Evolutionary conservation across 345 rosid species (phyloP), one percentile per base, ranked within the genome.

Genomic region (Sisymbrium irio): DNA sequence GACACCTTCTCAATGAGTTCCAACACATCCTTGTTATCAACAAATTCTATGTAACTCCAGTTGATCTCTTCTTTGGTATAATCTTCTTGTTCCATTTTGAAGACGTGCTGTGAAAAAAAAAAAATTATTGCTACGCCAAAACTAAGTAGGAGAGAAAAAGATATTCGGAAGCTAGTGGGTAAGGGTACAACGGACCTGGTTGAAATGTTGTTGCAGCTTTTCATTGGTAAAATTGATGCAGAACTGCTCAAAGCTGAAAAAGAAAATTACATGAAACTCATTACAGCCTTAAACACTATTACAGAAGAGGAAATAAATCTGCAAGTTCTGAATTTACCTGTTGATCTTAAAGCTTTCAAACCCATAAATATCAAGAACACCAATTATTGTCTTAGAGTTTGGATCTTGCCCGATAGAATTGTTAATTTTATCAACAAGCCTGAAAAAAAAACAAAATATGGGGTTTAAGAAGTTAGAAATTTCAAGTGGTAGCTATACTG

Each of bases 11-110:
- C 99, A 63, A 95, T 95, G 80, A 95, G 87, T 77, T 95, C 99
- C 84, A 95, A 79, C 55, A 95, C 97, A 84, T 95, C 99, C 84
- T 95, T 93, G 83, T 95, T 95, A 82, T 95, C 99, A 77, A 95
- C 99, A 78, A 95, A 95, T 77, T 95, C 99, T 80, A 95, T 95
- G 84, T 95, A 95, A 87, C 98, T 95, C 99, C 99, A 95, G 35
- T 95, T 85, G 77, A 95, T 95, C 87, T 92, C 98, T 80, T 95
- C 99, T 78, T 90, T 95, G 18, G 98, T 90, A 76, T 95, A 95
- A 72, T 95, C 99, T 79, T 95, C 98, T 79, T 95, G 99, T 79
- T 95, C 99, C 99, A 90, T 95, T 85, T 95, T 95, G 79, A 95
- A 95, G 74, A 95, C 99, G 76, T 95, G 97, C 98, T 95, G 94